These are phyloP conservation scores for Auriscalpium vulgare DNA, from an alignment of 768 basidiomycete species.

Conservation along the genomic window DNA sequence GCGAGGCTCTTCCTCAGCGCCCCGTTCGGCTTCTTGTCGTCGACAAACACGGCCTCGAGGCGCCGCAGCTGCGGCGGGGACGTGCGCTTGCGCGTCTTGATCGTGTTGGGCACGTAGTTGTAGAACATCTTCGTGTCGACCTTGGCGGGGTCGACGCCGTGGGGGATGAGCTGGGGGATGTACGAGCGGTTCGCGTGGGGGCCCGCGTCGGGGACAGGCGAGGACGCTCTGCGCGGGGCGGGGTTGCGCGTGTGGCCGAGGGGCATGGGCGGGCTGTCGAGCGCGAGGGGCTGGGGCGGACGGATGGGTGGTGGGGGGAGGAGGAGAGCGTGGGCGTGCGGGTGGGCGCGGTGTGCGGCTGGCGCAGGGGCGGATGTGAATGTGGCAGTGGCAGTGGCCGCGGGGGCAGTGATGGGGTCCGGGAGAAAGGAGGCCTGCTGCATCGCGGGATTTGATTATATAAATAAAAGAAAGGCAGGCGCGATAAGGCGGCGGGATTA, in stretches of 20 bases:
- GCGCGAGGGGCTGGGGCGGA: background rate
- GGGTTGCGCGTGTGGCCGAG: conserved; percentile 8
- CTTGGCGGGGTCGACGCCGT: conserved; percentile 53
- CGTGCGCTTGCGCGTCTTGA: conserved; percentile 90
- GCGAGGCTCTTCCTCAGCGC: conserved; percentile 73
- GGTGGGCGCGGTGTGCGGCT: conserved; percentile 2
- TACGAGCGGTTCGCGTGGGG: conserved; percentile 19
- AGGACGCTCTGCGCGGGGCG: background rate
- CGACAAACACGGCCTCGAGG: conserved; percentile 79
- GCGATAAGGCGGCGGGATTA: conserved; percentile 19
- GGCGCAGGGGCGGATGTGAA: background rate
- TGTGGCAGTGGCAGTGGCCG: background rate
- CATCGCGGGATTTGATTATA: conserved; percentile 4
- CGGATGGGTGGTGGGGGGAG: background rate
- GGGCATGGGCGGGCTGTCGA: background rate
- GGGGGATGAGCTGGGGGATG: conserved; percentile 41
- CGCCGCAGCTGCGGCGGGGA: conserved; percentile 82
- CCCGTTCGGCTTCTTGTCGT: conserved; percentile 89
- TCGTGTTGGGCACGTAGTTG: conserved; percentile 85
- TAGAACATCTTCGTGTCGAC: conserved; percentile 81
- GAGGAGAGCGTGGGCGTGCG: conserved; percentile 5
- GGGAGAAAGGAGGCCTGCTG: background rate
- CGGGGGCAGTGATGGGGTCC: conserved; percentile 4
- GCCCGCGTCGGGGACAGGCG: conserved; percentile 19
- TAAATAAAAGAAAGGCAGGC: conserved; percentile 18